Evolutionary conservation across 192 early-diverging fungal genomes (phyloP).

Genomic region (Coemansia sp.): DNA sequence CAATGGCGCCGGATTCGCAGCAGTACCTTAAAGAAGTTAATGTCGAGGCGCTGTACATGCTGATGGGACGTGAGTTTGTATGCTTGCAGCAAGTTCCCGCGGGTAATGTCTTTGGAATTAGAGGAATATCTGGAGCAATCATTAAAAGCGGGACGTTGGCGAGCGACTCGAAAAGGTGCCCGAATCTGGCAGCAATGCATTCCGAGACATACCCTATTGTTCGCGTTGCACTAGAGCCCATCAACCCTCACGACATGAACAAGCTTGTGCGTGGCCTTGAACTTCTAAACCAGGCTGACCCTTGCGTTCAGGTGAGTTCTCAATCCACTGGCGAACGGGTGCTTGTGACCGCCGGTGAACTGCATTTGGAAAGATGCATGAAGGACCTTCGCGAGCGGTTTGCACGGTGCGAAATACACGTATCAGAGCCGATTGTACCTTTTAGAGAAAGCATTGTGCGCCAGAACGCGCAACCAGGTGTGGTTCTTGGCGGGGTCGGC

Average conservation of each 20-base stretch:
- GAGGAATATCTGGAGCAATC: slow-evolving; percentile 82
- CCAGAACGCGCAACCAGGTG: slow-evolving; percentile 37
- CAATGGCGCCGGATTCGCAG: slow-evolving; percentile 53
- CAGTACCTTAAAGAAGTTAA: slow-evolving; percentile 68
- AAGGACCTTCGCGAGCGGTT: slow-evolving; percentile 92
- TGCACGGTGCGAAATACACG: slow-evolving; percentile 91
- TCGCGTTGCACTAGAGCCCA: slow-evolving; percentile 92
- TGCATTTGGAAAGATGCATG: slow-evolving; percentile 95
- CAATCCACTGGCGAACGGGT: slow-evolving; percentile 98
- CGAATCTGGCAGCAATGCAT: slow-evolving; percentile 67
- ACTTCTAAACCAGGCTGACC: slow-evolving; percentile 92
- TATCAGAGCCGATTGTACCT: slow-evolving; percentile 93
- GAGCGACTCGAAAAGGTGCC: slow-evolving; percentile 63
- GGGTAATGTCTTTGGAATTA: slow-evolving; percentile 96
- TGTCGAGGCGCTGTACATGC: slow-evolving; percentile 80
- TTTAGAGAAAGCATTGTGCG: slow-evolving; percentile 91
- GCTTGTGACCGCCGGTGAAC: slow-evolving; percentile 93
- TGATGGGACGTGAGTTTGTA: slow-evolving; percentile 96
- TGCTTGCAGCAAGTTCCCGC: slow-evolving; percentile 81
- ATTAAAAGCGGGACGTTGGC: slow-evolving; percentile 92
- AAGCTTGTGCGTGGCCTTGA: slow-evolving; percentile 83
- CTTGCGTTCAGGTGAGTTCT: slow-evolving; percentile 85
- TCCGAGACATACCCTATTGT: slow-evolving; percentile 82
- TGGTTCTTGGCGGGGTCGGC: slow-evolving; percentile 39
- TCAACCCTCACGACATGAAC: slow-evolving; percentile 84